Evolutionary conservation across 2,329 filamentous ascomycete genomes (phyloP), one percentile per base, ranked within the genome.

Genomic region (Curvularia verruculosa): DNA sequence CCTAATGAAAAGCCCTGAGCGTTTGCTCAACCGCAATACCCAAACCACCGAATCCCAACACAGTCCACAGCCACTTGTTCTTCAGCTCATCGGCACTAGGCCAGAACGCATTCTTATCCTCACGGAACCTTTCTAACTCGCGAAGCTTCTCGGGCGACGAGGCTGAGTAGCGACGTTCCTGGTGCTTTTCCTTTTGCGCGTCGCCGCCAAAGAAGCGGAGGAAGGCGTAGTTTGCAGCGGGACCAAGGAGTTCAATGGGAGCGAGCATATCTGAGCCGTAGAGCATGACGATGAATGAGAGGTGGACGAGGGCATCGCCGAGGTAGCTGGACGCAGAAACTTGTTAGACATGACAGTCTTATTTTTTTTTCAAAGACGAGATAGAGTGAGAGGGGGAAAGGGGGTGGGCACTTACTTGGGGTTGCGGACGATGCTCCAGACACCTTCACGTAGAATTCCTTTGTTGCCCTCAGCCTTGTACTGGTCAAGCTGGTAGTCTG

Each of bases 371-470:
- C n/a, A n/a, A 18, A 18, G 7, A 39, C 10, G 24, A 34, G 13
- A 34, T 5, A 10, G 29, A 31, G 29, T 12, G 29, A 34, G 31
- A 34, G 12, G 13, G 31, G 4, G 12, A n/a, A 8, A 28, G 26
- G 8, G 26, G 8, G 26, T 5, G 2, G 6, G 19, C 23, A 37
- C 82, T 71, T 77, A 86, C 84, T 87, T 87, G 0, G 85, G 85
- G 73, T 87, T 84, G 47, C 85, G 76, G 24, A 87, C 84, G 29
- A 87, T 79, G 63, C 83, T 84, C 83, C 84, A 87, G 28, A 87
- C 85, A 12, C 84, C 84, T n/a, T 83, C 79, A 13, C 81, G 79
- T 59, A 82, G 78, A 28, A 86, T 75, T 36, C 75, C 74, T 15
- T 68, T 65, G 15, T 77, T 76, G 5, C 72, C 70, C 21, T 79